Evolutionary conservation across 805 yeast species (phyloP).

Genomic region (Tetrapisispora fleetii): DNA sequence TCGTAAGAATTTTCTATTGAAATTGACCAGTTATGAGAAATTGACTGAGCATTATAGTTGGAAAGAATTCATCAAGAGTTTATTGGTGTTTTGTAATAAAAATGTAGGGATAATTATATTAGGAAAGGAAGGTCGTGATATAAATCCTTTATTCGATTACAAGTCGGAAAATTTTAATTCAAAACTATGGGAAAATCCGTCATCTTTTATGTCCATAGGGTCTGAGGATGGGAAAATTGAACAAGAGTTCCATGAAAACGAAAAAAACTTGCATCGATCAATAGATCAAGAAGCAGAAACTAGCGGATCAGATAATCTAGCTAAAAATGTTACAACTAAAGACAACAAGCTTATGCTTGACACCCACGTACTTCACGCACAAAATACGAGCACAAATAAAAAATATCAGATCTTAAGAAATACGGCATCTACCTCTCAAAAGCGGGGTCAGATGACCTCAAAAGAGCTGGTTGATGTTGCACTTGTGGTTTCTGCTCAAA

Average conservation of each 20-base stretch:
- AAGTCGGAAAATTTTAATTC: background rate
- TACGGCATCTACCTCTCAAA: background rate
- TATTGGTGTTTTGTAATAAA: slow-evolving; percentile 68
- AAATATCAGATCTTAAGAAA: background rate
- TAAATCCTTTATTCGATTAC: slow-evolving; percentile 13
- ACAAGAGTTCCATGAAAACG: background rate
- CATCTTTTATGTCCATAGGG: background rate
- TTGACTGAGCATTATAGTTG: slow-evolving; percentile 73
- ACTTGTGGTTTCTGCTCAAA: slow-evolving; percentile 14
- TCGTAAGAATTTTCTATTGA: slow-evolving; percentile 53
- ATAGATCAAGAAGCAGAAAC: background rate
- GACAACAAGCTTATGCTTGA: too few relatives aligned
- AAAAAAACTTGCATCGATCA: background rate
- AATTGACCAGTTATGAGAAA: slow-evolving; percentile 37
- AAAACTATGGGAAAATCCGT: background rate
- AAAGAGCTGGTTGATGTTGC: slow-evolving; percentile 17
- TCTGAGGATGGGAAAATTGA: background rate
- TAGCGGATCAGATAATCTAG: background rate
- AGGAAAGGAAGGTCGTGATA: slow-evolving; percentile 44
- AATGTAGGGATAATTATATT: slow-evolving; percentile 63
- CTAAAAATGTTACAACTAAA: too few relatives aligned
- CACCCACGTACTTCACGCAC: background rate
- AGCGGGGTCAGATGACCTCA: slow-evolving; percentile 1
- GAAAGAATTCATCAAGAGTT: slow-evolving; percentile 70
- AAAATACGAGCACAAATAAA: background rate